Percentiles rank a stretch among this genome's conserved stretches.
These are phyloP conservation scores for Phytophthora crassamura DNA, from an alignment of 352 stramenopile genomes.

Conservation along the genomic window DNA sequence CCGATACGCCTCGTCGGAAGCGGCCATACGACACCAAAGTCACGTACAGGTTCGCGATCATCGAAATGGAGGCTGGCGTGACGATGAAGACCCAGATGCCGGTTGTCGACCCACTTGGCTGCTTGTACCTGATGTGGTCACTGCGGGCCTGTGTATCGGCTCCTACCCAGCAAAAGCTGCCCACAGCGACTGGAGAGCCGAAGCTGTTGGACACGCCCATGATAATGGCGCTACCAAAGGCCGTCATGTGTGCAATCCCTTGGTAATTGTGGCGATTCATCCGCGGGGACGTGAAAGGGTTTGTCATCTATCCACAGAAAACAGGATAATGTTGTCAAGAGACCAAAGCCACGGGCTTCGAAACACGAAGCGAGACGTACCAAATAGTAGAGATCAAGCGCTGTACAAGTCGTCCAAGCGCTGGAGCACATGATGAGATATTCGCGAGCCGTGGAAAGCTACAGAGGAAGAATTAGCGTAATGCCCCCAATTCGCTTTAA, in stretches of 20 bases:
- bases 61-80: slow-evolving; percentile 52
- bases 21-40: slow-evolving; percentile 65
- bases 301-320: slow-evolving; percentile 59
- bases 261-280: slow-evolving; percentile 77
- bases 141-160: slow-evolving; percentile 39
- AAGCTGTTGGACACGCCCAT: slow-evolving; percentile 65
- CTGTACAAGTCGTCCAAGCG: slow-evolving; percentile 75
- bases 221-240: slow-evolving; percentile 47
- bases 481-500: neutral
- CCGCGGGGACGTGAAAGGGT: slow-evolving; percentile 80
- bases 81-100: slow-evolving; percentile 81
- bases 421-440: slow-evolving; percentile 83
- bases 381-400: slow-evolving; percentile 74
- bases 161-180: slow-evolving; percentile 80
- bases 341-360: neutral
- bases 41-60: slow-evolving; percentile 72
- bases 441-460: slow-evolving; percentile 71
- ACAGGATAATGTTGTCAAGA: neutral
- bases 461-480: neutral
- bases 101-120: slow-evolving; percentile 33
- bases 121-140: slow-evolving; percentile 39
- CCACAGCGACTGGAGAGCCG: slow-evolving; percentile 61
- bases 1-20: slow-evolving; percentile 67
- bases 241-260: slow-evolving; percentile 50
- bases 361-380: slow-evolving; percentile 30